Evolutionary conservation across 768 basidiomycete genomes (phyloP).

Genomic region (Lenzites betulinus): DNA sequence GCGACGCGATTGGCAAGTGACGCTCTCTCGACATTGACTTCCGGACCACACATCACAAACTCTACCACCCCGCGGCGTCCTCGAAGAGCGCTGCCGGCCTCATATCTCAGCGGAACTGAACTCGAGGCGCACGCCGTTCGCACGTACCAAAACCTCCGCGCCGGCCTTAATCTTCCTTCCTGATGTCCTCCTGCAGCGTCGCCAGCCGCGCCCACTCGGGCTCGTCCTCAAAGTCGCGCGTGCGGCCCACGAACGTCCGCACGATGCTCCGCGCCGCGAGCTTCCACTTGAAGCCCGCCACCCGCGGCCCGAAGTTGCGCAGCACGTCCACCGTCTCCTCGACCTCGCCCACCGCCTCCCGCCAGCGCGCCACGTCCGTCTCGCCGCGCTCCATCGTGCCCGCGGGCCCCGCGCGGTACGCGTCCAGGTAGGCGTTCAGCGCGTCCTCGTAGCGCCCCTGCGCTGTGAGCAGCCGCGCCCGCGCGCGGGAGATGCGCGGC

Average conservation of each 20-base stretch:
- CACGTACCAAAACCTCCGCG: constrained; percentile 10
- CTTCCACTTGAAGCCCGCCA: constrained; percentile 69
- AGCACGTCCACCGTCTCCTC: constrained; percentile 83
- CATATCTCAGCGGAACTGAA: constrained; percentile 17
- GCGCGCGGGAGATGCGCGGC: constrained; percentile 77
- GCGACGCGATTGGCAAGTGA: constrained; percentile 15
- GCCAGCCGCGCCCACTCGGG: constrained; percentile 76
- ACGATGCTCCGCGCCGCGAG: constrained; percentile 86
- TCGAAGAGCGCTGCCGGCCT: constrained; percentile 24
- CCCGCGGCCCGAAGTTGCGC: constrained; percentile 78
- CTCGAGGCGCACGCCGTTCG: neutral
- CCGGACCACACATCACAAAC: constrained; percentile 17
- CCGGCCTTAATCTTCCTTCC: constrained; percentile 25
- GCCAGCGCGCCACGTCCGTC: constrained; percentile 67
- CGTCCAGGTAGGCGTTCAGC: constrained; percentile 80
- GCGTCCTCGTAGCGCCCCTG: constrained; percentile 74
- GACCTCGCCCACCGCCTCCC: constrained; percentile 75
- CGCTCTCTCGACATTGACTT: constrained; percentile 13
- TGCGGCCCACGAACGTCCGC: constrained; percentile 85
- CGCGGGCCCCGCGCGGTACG: constrained; percentile 73
- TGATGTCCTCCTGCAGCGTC: constrained; percentile 61
- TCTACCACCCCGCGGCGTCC: constrained; percentile 7
- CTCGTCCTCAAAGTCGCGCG: constrained; percentile 86
- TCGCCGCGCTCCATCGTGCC: constrained; percentile 65
- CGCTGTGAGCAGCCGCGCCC: constrained; percentile 80